Conservation (phyloP, 2,329 filamentous ascomycete genomes). For the Phoma sp. region DNA sequence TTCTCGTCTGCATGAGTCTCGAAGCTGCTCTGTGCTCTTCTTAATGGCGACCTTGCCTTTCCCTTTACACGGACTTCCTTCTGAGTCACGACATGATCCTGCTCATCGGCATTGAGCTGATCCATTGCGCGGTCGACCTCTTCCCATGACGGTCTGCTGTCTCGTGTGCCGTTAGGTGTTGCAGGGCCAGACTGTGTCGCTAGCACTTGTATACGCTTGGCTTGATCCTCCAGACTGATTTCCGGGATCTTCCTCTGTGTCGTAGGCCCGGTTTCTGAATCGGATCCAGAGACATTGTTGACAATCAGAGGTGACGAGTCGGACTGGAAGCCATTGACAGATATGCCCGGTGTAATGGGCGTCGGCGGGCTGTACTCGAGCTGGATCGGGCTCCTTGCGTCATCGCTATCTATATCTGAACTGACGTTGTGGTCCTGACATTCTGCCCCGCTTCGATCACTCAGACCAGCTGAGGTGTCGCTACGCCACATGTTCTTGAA, state of each 20-base stretch:
- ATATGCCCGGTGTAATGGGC: slow-evolving; percentile 29
- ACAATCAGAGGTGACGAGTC: slow-evolving; percentile 18
- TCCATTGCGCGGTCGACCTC: slow-evolving; percentile 45
- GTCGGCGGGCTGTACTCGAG: slow-evolving; percentile 45
- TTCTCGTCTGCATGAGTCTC: slow-evolving; percentile 22
- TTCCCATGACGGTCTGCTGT: slow-evolving; percentile 46
- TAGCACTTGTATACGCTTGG: slow-evolving; percentile 36
- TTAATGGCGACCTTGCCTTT: slow-evolving; percentile 38
- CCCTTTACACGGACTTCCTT: slow-evolving; percentile 17
- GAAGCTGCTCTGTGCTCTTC: slow-evolving; percentile 41
- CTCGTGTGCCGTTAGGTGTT: slow-evolving; percentile 51
- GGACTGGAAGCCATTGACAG: slow-evolving; percentile 2
- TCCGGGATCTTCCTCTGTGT: slow-evolving; percentile 15
- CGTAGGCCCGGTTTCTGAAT: slow-evolving; percentile 12
- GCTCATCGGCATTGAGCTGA: slow-evolving; percentile 38
- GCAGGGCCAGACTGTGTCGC: slow-evolving; percentile 53
- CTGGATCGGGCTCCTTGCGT: slow-evolving; percentile 38
- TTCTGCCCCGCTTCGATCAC: slow-evolving; percentile 38
- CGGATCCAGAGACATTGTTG: slow-evolving; percentile 20
- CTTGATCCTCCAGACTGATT: slow-evolving; percentile 30
- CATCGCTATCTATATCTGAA: slow-evolving; percentile 44
- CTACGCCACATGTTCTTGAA: slow-evolving; percentile 45
- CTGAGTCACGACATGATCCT: slow-evolving; percentile 17
- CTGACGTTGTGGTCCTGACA: slow-evolving; percentile 24
- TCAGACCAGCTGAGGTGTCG: slow-evolving; percentile 39